phyloP scores from a whole-genome alignment of 2,329 filamentous ascomycete species.

The Gyromitra esculenta region DNA sequence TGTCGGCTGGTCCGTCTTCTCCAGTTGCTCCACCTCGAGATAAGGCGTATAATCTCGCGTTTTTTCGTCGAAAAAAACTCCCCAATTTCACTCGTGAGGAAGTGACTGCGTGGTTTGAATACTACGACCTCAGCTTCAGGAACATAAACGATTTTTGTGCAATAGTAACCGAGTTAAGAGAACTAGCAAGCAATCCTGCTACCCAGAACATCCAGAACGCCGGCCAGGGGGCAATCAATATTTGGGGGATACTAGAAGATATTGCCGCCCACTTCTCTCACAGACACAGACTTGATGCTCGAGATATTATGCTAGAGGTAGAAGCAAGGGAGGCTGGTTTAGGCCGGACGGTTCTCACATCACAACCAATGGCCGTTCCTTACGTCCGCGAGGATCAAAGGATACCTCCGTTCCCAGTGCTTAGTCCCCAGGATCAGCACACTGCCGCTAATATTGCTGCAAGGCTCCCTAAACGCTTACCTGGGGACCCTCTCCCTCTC shows the following conservation, averaged over 20 bases:
- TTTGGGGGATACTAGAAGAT: constrained; percentile 15
- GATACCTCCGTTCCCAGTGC: not conserved
- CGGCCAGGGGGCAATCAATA: not conserved
- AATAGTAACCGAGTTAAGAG: not conserved
- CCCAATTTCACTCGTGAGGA: constrained; percentile 9
- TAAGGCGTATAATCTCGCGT: no score
- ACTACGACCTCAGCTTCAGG: not conserved
- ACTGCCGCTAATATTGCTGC: not conserved
- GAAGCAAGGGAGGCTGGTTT: constrained; percentile 4
- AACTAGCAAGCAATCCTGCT: no score
- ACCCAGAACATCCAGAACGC: not conserved
- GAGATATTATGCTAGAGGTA: constrained; percentile 27
- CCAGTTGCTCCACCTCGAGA: no score
- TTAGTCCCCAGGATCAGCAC: not conserved
- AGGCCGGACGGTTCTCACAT: not conserved
- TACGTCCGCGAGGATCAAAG: not conserved
- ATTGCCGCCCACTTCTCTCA: not conserved
- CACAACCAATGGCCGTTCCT: constrained; percentile 2
- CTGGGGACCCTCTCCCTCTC: not conserved
- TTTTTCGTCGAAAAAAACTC: not conserved
- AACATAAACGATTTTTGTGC: constrained; percentile 4
- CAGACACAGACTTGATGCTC: constrained; percentile 26
- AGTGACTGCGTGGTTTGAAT: constrained; percentile 4
- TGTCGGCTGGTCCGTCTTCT: not conserved
- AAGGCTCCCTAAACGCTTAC: not conserved